phyloP scores from a whole-genome alignment of 352 stramenopile genomes.

The Peronosclerospora sorghi region DNA sequence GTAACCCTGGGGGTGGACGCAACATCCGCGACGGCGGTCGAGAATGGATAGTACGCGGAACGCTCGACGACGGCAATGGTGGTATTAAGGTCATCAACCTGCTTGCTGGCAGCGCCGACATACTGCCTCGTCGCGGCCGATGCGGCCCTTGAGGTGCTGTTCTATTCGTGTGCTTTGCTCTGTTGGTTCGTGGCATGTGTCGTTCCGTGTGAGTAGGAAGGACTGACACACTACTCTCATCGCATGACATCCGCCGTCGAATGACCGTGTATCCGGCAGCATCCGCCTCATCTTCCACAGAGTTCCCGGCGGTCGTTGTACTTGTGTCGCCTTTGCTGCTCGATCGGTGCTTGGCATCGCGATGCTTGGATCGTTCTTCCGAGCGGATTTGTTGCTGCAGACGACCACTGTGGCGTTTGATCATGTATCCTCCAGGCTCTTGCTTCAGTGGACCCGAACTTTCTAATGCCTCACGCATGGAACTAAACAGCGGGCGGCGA shows the following conservation, averaged over 20 bases:
- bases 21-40: slow-evolving; percentile 3
- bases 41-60: slow-evolving; percentile 15
- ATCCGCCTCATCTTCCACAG: slow-evolving; percentile 16
- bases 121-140: slow-evolving; percentile 11
- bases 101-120: slow-evolving; percentile 6
- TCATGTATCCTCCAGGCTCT: slow-evolving; percentile 26
- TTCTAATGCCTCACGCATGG: slow-evolving; percentile 32
- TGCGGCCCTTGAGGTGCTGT: slow-evolving; percentile 8
- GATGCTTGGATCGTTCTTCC: slow-evolving; percentile 6
- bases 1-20: slow-evolving; percentile 12
- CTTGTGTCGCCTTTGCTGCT: slow-evolving; percentile 5
- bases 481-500: slow-evolving; percentile 26
- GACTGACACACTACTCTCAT: slow-evolving; percentile 7
- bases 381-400: slow-evolving; percentile 9
- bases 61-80: slow-evolving; percentile 5
- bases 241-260: slow-evolving; percentile 24
- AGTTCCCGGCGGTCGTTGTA: background rate
- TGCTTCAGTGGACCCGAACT: slow-evolving; percentile 26
- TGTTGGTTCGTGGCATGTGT: slow-evolving; percentile 10
- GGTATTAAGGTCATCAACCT: slow-evolving; percentile 8
- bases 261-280: slow-evolving; percentile 47
- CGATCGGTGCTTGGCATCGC: slow-evolving; percentile 6
- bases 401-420: slow-evolving; percentile 17
- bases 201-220: background rate
- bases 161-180: slow-evolving; percentile 4